These are phyloP conservation scores for Triticum timopheevii DNA, from an alignment of 176 grass and related monocot genomes.

Conservation along the genomic window DNA sequence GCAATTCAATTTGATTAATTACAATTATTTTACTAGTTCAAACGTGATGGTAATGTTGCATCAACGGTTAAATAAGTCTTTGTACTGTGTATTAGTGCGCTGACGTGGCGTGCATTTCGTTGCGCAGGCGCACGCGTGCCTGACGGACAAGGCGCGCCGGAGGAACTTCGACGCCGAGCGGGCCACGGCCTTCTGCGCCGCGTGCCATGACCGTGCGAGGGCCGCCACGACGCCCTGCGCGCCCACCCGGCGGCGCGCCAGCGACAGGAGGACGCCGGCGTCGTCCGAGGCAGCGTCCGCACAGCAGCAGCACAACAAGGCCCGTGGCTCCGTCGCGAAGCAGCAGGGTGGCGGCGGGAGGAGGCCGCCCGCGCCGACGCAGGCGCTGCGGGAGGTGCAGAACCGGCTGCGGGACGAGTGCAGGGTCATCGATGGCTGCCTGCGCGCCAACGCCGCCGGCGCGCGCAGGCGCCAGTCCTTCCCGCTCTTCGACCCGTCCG, in stretches of 20 bases:
- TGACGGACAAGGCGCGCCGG: constrained; percentile 63
- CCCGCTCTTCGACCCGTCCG: constrained; percentile 74
- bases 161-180: constrained; percentile 53
- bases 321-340: background rate
- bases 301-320: background rate
- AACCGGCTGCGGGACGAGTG: constrained; percentile 66
- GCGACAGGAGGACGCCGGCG: background rate
- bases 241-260: background rate
- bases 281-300: background rate
- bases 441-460: constrained; percentile 35
- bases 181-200: constrained; percentile 51
- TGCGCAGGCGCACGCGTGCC: constrained; percentile 67
- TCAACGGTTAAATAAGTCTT: too few species aligned
- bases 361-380: background rate
- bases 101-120: background rate
- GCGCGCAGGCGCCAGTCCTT: constrained; percentile 42
- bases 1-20: too few species aligned
- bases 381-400: constrained; percentile 56
- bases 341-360: background rate
- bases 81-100: too few species aligned
- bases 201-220: constrained; percentile 36
- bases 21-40: too few species aligned
- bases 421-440: constrained; percentile 62
- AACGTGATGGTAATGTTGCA: too few species aligned
- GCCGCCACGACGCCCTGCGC: background rate